phyloP scores from a whole-genome alignment of 176 grass and related monocot genomes.

The Saccharum officinarum region DNA sequence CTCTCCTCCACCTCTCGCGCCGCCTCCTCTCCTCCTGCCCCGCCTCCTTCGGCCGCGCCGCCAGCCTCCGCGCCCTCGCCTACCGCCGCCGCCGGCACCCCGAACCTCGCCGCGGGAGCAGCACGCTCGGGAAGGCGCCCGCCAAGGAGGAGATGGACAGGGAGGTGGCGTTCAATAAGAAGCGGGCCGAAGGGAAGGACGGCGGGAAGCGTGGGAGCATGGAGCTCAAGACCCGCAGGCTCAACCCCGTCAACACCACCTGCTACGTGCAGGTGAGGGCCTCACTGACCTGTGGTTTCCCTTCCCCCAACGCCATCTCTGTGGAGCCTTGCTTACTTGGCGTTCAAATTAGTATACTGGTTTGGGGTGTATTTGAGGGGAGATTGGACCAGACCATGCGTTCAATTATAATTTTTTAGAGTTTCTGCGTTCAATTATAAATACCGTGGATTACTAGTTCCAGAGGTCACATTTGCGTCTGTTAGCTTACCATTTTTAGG shows the following conservation, averaged over 20 bases:
- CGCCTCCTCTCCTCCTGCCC: constrained; percentile 24
- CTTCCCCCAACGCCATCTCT: background rate
- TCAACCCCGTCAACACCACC: constrained; percentile 90
- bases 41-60: background rate
- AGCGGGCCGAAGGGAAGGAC: constrained; percentile 78
- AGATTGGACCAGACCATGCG: background rate
- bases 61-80: constrained; percentile 35
- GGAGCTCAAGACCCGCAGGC: constrained; percentile 80
- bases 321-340: background rate
- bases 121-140: constrained; percentile 43
- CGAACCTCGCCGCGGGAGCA: constrained; percentile 48
- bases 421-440: no score
- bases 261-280: constrained; percentile 78
- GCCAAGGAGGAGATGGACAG: constrained; percentile 41
- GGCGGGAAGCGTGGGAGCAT: constrained; percentile 55
- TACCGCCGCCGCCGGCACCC: constrained; percentile 39
- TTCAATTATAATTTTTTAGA: no score
- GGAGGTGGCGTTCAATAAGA: constrained; percentile 60
- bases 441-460: background rate
- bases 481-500: background rate
- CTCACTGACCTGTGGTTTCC: background rate
- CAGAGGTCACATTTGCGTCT: background rate
- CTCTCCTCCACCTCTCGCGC: constrained; percentile 50
- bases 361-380: background rate
- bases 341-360: background rate